These are phyloP conservation scores for Gentiana straminea DNA, from an alignment of 257 asterid species.

Conservation along the genomic window DNA sequence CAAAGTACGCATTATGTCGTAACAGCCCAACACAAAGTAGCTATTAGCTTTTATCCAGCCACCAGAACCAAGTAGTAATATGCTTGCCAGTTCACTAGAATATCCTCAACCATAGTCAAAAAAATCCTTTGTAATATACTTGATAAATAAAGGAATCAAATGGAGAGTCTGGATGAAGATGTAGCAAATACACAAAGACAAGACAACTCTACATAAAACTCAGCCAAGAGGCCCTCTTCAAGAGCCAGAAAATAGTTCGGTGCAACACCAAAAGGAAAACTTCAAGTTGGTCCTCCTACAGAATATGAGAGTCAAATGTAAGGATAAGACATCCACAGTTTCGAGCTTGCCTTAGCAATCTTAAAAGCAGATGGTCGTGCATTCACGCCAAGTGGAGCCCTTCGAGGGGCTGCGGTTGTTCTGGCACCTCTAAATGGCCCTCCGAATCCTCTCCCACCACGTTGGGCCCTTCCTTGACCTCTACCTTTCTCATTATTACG, in stretches of 20 bases:
- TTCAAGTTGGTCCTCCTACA: slow-evolving; percentile 27
- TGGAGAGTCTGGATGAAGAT: slow-evolving; percentile 27
- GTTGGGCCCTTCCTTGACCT: slow-evolving; percentile 52
- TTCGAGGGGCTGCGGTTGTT: slow-evolving; percentile 49
- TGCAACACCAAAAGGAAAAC: slow-evolving; percentile 31
- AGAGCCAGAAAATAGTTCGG: slow-evolving; percentile 29
- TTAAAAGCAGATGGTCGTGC: slow-evolving; percentile 47
- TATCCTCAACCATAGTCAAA: slow-evolving; percentile 34
- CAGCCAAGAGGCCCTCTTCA: slow-evolving; percentile 35
- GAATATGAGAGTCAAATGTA: slow-evolving; percentile 45
- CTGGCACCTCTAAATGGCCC: slow-evolving; percentile 74
- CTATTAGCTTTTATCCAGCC: slow-evolving; percentile 6
- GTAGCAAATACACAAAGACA: slow-evolving; percentile 25
- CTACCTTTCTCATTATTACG: slow-evolving; percentile 44
- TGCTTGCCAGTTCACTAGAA: slow-evolving; percentile 14
- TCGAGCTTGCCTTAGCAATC: slow-evolving; percentile 97
- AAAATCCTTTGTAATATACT: slow-evolving; percentile 24
- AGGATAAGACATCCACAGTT: slow-evolving; percentile 58
- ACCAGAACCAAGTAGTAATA: slow-evolving; percentile 5
- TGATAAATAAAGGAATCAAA: slow-evolving; percentile 25
- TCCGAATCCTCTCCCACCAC: slow-evolving; percentile 73
- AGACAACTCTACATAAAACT: slow-evolving; percentile 22
- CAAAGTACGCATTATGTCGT: slow-evolving; percentile 15
- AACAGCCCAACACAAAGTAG: slow-evolving; percentile 6
- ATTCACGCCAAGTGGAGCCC: slow-evolving; percentile 73